phyloP scores from a whole-genome alignment of 129 eudicot genomes.

The Pittosporum tobira region DNA sequence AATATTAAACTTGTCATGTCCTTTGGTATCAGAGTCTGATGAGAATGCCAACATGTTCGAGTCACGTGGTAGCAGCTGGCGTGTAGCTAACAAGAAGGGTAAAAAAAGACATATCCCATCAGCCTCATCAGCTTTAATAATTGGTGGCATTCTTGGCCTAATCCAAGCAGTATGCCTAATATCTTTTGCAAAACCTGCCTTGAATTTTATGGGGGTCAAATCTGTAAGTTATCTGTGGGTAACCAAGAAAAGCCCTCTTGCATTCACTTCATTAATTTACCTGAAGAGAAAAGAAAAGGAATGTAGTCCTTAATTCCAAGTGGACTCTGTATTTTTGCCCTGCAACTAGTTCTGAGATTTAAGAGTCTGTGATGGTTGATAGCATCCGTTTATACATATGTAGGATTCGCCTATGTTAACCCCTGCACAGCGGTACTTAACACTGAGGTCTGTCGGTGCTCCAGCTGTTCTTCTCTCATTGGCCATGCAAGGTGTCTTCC shows the following conservation, averaged over 20 bases:
- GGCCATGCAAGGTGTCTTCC: conserved; percentile 90
- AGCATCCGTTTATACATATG: not conserved
- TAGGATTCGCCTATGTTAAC: conserved; percentile 64
- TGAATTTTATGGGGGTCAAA: conserved; percentile 69
- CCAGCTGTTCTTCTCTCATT: conserved; percentile 86
- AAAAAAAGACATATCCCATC: conserved; percentile 55
- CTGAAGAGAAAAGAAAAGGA: not conserved
- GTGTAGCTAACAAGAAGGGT: conserved; percentile 3
- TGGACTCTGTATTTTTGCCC: not conserved
- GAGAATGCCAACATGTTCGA: conserved; percentile 23
- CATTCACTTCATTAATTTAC: not conserved
- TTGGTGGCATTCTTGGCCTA: conserved; percentile 60
- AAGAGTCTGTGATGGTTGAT: not conserved
- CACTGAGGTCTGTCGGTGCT: conserved; percentile 73
- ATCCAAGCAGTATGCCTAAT: conserved; percentile 52
- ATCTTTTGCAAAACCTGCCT: conserved; percentile 43
- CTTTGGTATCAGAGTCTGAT: conserved; percentile 19
- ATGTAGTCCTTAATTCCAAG: not conserved
- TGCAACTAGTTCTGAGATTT: not conserved
- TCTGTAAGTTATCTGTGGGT: conserved; percentile 32
- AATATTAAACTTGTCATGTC: not conserved
- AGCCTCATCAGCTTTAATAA: conserved; percentile 65
- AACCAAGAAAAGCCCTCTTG: not conserved
- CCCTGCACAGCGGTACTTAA: conserved; percentile 64
- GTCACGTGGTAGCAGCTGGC: conserved; percentile 12